Conservation (phyloP, 768 basidiomycete species). For the Tulasnella sp. region DNA sequence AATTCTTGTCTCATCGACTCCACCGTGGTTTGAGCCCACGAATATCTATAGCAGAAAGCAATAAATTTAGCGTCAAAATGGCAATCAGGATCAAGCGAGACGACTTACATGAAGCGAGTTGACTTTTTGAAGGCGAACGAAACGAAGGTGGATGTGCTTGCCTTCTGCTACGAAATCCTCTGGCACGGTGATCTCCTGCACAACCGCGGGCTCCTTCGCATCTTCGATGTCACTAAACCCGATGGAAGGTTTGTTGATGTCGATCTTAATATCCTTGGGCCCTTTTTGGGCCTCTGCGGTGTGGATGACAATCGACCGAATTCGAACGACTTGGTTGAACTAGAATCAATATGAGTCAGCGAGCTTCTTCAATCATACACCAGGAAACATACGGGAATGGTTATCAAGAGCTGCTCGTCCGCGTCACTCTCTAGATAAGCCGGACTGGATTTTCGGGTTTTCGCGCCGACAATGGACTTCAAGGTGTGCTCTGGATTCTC, state of each 20-base stretch:
- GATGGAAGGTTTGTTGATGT: slow-evolving; percentile 56
- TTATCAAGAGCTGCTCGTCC: slow-evolving; percentile 69
- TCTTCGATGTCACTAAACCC: slow-evolving; percentile 65
- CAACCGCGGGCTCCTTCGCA: slow-evolving; percentile 48
- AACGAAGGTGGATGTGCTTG: slow-evolving; percentile 52
- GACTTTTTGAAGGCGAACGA: slow-evolving; percentile 67
- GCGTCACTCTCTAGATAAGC: slow-evolving; percentile 62
- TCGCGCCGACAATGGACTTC: slow-evolving; percentile 48
- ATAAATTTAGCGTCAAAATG: neutral
- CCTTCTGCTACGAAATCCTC: slow-evolving; percentile 51
- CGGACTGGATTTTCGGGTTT: slow-evolving; percentile 45
- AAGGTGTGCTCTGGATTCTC: slow-evolving; percentile 54
- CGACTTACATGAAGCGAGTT: slow-evolving; percentile 60
- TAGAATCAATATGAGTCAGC: slow-evolving; percentile 35
- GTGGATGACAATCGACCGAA: slow-evolving; percentile 57
- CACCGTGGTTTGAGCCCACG: slow-evolving; percentile 62
- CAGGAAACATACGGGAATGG: slow-evolving; percentile 52
- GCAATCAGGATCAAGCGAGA: neutral
- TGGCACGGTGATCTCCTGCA: slow-evolving; percentile 56
- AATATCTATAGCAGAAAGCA: slow-evolving; percentile 51
- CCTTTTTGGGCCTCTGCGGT: slow-evolving; percentile 44
- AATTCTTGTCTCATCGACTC: slow-evolving; percentile 60
- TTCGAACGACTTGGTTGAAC: slow-evolving; percentile 68
- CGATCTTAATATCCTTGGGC: slow-evolving; percentile 59
- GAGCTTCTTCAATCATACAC: slow-evolving; percentile 7